Base-by-base conservation (phyloP, 192 early-diverging fungal genomes). In the Pilobolus umbonatus region DNA sequence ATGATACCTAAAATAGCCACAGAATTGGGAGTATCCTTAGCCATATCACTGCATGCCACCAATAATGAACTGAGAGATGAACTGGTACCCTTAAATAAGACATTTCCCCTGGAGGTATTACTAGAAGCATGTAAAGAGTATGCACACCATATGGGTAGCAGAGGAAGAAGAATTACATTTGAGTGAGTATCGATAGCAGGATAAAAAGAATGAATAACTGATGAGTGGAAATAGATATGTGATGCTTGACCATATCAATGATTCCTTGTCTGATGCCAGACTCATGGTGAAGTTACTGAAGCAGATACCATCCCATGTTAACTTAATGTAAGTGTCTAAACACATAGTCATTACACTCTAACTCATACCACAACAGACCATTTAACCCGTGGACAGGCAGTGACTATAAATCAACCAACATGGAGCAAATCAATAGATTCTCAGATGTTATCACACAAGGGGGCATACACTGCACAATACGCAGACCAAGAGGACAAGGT, bases 311-410 rank as follows among this genome's bases (percentile, higher is more conserved):
- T 72, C 86, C 1, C 90, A 92, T 68, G 85, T 95, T 7, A 88
- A 88, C 57, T 57, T 88, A 9, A 88, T 88, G 72, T 74, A 73
- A 63, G 73, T 44, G 2, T 32, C 14, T 32, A 19, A 5, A 31
- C 7, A 50, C 5, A 48, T 11, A 49, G 17, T 14, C 15, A 3
- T 7, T 44, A 49, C 9, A 28, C n/a, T 34, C 14, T 53, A 24
- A 22, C 36, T 46, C 21, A 24, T 34, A 25, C 2, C 31, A 26
- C 30, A 34, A 71, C 35, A 84, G 83, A 40, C 90, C 90, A 5
- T 95, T 92, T 65, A 93, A 95, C 58, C 84, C 87, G 19, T 95
- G 93, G 93, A 83, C 86, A 0, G 90, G 90, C 14, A 88, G 83
- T 43, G 58, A 44, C 7, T 95, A 91, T 60, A 61, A 66, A 9